Conservation (phyloP, 1,284 basidiomycete genomes). For the Lentinula novae-zelandiae region DNA sequence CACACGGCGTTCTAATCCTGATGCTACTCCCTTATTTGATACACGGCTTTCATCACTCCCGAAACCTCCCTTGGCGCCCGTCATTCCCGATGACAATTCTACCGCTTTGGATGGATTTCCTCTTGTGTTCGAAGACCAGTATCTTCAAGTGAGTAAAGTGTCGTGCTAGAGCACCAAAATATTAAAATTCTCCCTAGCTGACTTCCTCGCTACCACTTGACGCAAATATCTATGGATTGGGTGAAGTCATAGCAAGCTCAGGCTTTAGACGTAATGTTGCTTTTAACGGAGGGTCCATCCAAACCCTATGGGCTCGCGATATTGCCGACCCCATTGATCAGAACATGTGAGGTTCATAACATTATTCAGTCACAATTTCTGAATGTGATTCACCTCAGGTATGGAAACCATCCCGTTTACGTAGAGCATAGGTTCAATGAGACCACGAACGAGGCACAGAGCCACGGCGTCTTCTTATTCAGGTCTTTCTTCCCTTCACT, state of each 20-base stretch:
- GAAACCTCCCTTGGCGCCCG: slow-evolving; percentile 47
- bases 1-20: slow-evolving; percentile 57
- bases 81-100: slow-evolving; percentile 39
- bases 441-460: slow-evolving; percentile 43
- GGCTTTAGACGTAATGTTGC: slow-evolving; percentile 64
- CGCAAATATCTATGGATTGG: slow-evolving; percentile 77
- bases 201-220: slow-evolving; percentile 59
- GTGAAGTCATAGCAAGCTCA: slow-evolving; percentile 66
- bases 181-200: slow-evolving; percentile 36
- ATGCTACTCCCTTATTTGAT: slow-evolving; percentile 66
- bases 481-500: slow-evolving; percentile 31
- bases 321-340: slow-evolving; percentile 54
- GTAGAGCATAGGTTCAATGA: slow-evolving; percentile 59
- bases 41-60: slow-evolving; percentile 60
- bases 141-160: slow-evolving; percentile 28
- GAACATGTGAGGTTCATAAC: slow-evolving; percentile 45
- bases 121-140: slow-evolving; percentile 71
- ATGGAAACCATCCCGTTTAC: slow-evolving; percentile 70
- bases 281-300: slow-evolving; percentile 54
- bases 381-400: slow-evolving; percentile 32
- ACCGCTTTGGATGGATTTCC: slow-evolving; percentile 56
- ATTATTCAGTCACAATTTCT: background rate
- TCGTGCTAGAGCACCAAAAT: background rate
- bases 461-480: slow-evolving; percentile 70
- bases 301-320: slow-evolving; percentile 72